Percentiles rank a stretch among this genome's conserved stretches.
phyloP scores from a whole-genome alignment of 176 grass and related monocot species.

The Canna indica region DNA sequence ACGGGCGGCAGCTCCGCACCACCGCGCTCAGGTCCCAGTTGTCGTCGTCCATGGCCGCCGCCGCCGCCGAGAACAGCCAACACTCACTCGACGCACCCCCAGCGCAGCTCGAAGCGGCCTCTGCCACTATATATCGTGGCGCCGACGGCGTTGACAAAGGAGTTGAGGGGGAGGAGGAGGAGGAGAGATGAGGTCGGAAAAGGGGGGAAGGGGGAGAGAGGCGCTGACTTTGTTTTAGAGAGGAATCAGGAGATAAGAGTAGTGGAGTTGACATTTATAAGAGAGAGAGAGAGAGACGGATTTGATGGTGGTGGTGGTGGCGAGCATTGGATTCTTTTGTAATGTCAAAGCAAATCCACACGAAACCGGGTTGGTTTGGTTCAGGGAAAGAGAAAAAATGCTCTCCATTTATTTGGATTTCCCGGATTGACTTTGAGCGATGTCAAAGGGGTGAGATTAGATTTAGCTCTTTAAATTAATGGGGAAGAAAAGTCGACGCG shows the following conservation, averaged over 20 bases:
- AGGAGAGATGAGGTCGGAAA: neutral
- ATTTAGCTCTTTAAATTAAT: neutral
- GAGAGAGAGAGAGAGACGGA: neutral
- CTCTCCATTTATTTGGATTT: neutral
- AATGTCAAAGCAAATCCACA: conserved; percentile 4
- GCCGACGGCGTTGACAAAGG: neutral
- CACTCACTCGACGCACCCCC: neutral
- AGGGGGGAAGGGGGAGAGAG: neutral
- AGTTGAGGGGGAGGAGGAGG: neutral
- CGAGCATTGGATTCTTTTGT: conserved; percentile 1
- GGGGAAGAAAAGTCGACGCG: neutral
- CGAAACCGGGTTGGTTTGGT: neutral
- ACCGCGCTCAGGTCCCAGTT: conserved; percentile 26
- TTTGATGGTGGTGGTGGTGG: neutral
- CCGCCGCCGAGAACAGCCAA: neutral
- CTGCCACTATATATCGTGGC: too few species aligned
- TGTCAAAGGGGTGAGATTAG: conserved; percentile 20
- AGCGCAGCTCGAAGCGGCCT: too few species aligned
- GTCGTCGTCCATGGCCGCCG: conserved; percentile 18
- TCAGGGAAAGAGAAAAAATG: neutral
- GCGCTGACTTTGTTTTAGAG: conserved; percentile 19
- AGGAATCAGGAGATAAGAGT: neutral
- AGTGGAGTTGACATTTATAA: conserved; percentile 12
- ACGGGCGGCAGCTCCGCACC: conserved; percentile 23
- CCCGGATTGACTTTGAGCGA: neutral